These are phyloP conservation scores for Camptophora hylomeconis DNA, from an alignment of 2,329 filamentous ascomycete genomes.

Conservation along the genomic window DNA sequence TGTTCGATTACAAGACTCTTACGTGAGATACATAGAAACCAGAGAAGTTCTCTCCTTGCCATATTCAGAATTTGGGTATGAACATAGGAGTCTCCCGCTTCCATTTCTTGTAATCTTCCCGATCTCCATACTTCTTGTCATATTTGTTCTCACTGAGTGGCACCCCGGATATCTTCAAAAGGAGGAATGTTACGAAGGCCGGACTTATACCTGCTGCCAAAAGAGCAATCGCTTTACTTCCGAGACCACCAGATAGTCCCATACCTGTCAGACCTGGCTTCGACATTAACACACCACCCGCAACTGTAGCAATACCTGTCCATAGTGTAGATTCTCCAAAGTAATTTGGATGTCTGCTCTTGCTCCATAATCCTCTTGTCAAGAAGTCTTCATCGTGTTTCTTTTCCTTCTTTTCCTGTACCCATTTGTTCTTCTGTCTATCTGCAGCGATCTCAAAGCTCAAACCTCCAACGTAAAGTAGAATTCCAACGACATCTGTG, in stretches of 20 bases:
- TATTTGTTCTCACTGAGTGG: slow-evolving; percentile 58
- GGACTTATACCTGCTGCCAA: slow-evolving; percentile 47
- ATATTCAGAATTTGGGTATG: slow-evolving; percentile 46
- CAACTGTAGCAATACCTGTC: slow-evolving; percentile 51
- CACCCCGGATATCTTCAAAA: slow-evolving; percentile 51
- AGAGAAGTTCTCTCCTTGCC: too few relatives aligned
- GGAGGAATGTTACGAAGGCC: slow-evolving; percentile 49
- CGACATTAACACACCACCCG: slow-evolving; percentile 43
- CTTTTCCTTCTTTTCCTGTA: slow-evolving; percentile 48
- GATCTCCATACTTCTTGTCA: slow-evolving; percentile 48
- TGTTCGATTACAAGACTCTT: too few relatives aligned
- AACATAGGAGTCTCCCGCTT: slow-evolving; percentile 54
- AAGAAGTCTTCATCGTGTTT: slow-evolving; percentile 55
- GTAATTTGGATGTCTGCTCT: slow-evolving; percentile 55
- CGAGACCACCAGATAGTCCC: slow-evolving; percentile 35
- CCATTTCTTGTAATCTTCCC: slow-evolving; percentile 55
- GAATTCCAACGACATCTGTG: slow-evolving; percentile 45
- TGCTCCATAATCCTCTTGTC: slow-evolving; percentile 48
- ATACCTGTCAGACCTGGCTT: slow-evolving; percentile 44
- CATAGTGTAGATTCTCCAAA: slow-evolving; percentile 60
- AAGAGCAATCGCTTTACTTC: slow-evolving; percentile 31
- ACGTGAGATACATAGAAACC: too few relatives aligned
- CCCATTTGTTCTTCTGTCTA: slow-evolving; percentile 50
- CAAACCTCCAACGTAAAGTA: slow-evolving; percentile 47
- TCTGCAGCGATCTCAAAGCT: slow-evolving; percentile 50